Evolutionary conservation across 75 land plant genomes (phyloP).

Genomic region (Ceratopteris richardii): DNA sequence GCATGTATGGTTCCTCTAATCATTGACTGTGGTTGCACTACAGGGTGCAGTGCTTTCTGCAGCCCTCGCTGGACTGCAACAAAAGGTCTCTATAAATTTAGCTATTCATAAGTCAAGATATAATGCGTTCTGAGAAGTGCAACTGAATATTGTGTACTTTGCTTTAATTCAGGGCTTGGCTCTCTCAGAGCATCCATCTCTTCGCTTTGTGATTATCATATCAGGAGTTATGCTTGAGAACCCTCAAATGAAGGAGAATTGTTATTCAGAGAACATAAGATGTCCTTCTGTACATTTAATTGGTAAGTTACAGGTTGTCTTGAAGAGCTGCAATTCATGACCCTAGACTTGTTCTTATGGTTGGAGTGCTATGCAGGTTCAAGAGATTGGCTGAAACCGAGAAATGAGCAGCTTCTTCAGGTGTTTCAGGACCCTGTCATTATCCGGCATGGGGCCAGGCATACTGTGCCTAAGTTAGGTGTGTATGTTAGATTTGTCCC

Average conservation of each 20-base stretch:
- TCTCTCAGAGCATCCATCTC: slow-evolving; percentile 57
- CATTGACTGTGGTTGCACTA: too few species aligned
- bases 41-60: slow-evolving; percentile 76
- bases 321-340: neutral
- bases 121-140: neutral
- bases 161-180: slow-evolving; percentile 44
- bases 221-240: slow-evolving; percentile 66
- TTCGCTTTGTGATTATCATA: slow-evolving; percentile 58
- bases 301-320: slow-evolving; percentile 18
- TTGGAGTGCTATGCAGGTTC: slow-evolving; percentile 14
- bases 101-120: too few species aligned
- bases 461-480: slow-evolving; percentile 88
- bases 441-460: slow-evolving; percentile 74
- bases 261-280: slow-evolving; percentile 49
- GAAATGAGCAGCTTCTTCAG: slow-evolving; percentile 49
- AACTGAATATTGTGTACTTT: neutral
- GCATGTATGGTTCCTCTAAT: too few species aligned
- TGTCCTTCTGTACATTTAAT: slow-evolving; percentile 66
- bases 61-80: slow-evolving; percentile 63
- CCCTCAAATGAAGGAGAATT: slow-evolving; percentile 44
- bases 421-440: slow-evolving; percentile 53
- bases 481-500: neutral
- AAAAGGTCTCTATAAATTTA: slow-evolving; percentile 34
- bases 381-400: slow-evolving; percentile 60
- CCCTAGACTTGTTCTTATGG: neutral